Evolutionary conservation across 345 rosid species (phyloP).

Genomic region (Hevea brasiliensis): DNA sequence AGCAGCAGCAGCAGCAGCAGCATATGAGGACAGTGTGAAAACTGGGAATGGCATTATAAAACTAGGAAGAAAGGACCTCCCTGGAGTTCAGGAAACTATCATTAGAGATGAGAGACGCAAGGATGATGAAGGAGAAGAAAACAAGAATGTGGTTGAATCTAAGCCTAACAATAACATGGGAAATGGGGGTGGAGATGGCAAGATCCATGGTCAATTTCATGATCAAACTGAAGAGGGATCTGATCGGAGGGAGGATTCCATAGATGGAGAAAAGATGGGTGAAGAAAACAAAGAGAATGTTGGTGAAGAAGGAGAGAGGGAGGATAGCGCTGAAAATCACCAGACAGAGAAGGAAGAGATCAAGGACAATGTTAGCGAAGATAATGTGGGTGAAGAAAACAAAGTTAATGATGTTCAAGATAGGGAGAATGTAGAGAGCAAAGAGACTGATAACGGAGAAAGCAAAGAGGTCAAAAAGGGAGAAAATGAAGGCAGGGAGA

Average conservation of each 20-base stretch:
- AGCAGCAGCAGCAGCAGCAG: slow-evolving; percentile 36
- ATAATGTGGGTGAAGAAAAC: no score
- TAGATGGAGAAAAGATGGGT: slow-evolving; percentile 17
- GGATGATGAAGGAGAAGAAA: slow-evolving; percentile 40
- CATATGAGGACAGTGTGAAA: slow-evolving; percentile 32
- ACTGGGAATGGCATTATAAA: slow-evolving; percentile 40
- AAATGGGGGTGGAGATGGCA: slow-evolving; percentile 18
- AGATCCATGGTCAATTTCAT: slow-evolving; percentile 22
- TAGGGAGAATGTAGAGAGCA: slow-evolving; percentile 20
- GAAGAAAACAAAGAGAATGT: no score
- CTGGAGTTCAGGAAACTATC: slow-evolving; percentile 35
- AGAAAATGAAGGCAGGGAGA: slow-evolving; percentile 14
- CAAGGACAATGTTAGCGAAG: no score
- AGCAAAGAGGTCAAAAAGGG: background rate
- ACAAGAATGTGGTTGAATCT: slow-evolving; percentile 37
- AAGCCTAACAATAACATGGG: slow-evolving; percentile 37
- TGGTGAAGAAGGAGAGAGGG: slow-evolving; percentile 22
- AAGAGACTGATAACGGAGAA: background rate
- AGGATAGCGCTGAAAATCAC: no score
- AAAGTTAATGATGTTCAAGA: slow-evolving; percentile 5
- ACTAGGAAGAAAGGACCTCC: slow-evolving; percentile 78
- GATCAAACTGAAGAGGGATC: slow-evolving; percentile 29
- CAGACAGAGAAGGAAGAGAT: no score
- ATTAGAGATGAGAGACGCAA: slow-evolving; percentile 38
- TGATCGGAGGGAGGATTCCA: slow-evolving; percentile 30